phyloP scores from a whole-genome alignment of 805 yeast species.

The Candida oleophila region DNA sequence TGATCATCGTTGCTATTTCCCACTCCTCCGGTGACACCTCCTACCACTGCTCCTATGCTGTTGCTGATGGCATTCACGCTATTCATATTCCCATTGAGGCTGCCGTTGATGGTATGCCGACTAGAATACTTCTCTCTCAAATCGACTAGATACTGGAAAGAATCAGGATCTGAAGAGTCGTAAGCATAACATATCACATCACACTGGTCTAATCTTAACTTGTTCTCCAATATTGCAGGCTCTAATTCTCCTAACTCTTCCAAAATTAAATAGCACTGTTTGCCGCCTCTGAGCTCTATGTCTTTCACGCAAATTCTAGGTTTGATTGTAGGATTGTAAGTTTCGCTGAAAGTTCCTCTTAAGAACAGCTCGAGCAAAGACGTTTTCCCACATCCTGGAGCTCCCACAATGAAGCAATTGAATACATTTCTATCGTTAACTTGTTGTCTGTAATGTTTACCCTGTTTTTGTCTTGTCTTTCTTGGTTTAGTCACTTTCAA shows the following conservation, averaged over 20 bases:
- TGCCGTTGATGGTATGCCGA: not conserved
- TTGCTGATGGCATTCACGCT: not conserved
- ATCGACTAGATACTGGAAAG: slow-evolving; percentile 79
- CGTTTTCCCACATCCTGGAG: slow-evolving; percentile 83
- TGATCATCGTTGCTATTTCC: not conserved
- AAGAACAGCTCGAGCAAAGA: slow-evolving; percentile 81
- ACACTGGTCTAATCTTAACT: slow-evolving; percentile 69
- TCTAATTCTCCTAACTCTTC: slow-evolving; percentile 90
- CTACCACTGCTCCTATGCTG: not conserved
- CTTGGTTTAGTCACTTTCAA: slow-evolving; percentile 82
- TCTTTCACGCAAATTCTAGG: slow-evolving; percentile 87
- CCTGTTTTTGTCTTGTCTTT: slow-evolving; percentile 65
- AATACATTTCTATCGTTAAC: slow-evolving; percentile 86
- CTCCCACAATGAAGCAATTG: slow-evolving; percentile 85
- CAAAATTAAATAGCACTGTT: slow-evolving; percentile 86
- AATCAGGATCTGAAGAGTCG: slow-evolving; percentile 95
- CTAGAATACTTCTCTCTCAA: slow-evolving; percentile 57
- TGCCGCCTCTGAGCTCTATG: slow-evolving; percentile 91
- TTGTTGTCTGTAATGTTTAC: slow-evolving; percentile 58
- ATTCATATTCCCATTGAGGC: not conserved
- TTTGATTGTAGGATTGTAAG: slow-evolving; percentile 77
- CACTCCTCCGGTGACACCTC: not conserved
- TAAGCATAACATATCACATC: slow-evolving; percentile 89
- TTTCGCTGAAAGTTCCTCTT: slow-evolving; percentile 66
- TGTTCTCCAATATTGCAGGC: slow-evolving; percentile 75